Evolutionary conservation across 768 basidiomycete species (phyloP).

Genomic region (Rhodotorula paludigena): DNA sequence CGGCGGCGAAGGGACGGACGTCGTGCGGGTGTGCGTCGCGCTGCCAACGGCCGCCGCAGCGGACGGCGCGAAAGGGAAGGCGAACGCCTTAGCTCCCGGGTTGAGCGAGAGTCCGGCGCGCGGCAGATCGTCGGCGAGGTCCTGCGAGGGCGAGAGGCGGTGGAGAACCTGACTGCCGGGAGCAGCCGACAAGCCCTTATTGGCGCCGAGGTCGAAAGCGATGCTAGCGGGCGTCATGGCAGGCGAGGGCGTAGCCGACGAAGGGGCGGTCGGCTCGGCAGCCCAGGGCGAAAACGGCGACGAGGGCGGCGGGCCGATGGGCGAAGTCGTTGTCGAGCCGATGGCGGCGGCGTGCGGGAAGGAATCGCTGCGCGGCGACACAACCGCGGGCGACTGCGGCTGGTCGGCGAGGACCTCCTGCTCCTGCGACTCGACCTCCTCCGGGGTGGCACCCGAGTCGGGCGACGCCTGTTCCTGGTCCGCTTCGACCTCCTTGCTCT

Average conservation of each 20-base stretch:
- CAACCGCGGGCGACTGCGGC: conserved; percentile 5
- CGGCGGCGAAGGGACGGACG: conserved; percentile 11
- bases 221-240: neutral
- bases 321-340: conserved; percentile 23
- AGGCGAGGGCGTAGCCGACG: conserved; percentile 6
- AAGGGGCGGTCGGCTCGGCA: neutral
- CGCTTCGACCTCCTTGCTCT: conserved; percentile 4
- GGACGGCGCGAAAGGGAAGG: conserved; percentile 25
- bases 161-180: conserved; percentile 2
- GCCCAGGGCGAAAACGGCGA: conserved; percentile 34
- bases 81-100: conserved; percentile 43
- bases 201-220: neutral
- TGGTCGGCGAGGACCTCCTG: neutral
- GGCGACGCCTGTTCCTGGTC: neutral
- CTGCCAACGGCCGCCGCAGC: neutral
- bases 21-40: conserved; percentile 12
- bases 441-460: no score
- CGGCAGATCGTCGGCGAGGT: conserved; percentile 38
- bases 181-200: neutral
- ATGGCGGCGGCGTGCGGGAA: neutral
- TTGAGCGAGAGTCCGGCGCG: conserved; percentile 43
- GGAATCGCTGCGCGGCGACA: conserved; percentile 9
- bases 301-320: conserved; percentile 25
- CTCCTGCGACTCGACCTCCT: neutral
- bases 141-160: conserved; percentile 33